Percentiles rank a stretch among this genome's conserved stretches.
Conservation (phyloP, 2,329 filamentous ascomycete species). For the Pleoardoris graminearum region DNA sequence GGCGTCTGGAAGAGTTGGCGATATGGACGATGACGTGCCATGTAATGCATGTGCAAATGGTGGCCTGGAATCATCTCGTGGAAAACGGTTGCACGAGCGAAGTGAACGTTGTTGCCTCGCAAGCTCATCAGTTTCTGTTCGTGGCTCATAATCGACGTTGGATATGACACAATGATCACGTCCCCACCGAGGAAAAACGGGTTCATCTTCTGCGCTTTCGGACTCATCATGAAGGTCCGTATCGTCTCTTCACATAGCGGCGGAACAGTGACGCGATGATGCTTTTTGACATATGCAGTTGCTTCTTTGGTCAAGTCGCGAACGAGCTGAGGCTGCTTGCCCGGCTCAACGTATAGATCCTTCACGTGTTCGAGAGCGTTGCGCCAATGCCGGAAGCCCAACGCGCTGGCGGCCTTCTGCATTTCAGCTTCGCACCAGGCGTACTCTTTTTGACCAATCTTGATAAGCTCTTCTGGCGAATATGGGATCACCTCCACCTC, state of each 20-base stretch:
- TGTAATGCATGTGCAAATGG: slow-evolving; percentile 58
- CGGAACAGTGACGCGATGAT: slow-evolving; percentile 61
- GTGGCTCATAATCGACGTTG: slow-evolving; percentile 57
- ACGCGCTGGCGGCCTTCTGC: slow-evolving; percentile 53
- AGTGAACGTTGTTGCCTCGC: slow-evolving; percentile 62
- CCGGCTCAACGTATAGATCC: slow-evolving; percentile 57
- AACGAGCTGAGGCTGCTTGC: slow-evolving; percentile 58
- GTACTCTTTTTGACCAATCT: slow-evolving; percentile 57
- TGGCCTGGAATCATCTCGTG: slow-evolving; percentile 66
- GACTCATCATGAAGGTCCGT: slow-evolving; percentile 61
- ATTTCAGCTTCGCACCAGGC: slow-evolving; percentile 61
- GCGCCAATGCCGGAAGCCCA: slow-evolving; percentile 58
- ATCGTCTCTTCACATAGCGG: slow-evolving; percentile 57
- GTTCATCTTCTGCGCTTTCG: slow-evolving; percentile 57
- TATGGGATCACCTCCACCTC: slow-evolving; percentile 63
- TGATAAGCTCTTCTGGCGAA: slow-evolving; percentile 59
- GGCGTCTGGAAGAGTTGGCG: slow-evolving; percentile 59
- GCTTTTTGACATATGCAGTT: slow-evolving; percentile 56
- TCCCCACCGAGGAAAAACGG: slow-evolving; percentile 64
- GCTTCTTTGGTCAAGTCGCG: slow-evolving; percentile 57
- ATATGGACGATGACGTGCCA: slow-evolving; percentile 53
- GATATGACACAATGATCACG: slow-evolving; percentile 60
- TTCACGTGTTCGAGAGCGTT: slow-evolving; percentile 61
- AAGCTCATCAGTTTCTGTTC: slow-evolving; percentile 62
- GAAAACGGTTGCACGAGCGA: slow-evolving; percentile 62